phyloP scores from a whole-genome alignment of 495 filamentous ascomycete genomes.

The Talaromyces trachyspermus region DNA sequence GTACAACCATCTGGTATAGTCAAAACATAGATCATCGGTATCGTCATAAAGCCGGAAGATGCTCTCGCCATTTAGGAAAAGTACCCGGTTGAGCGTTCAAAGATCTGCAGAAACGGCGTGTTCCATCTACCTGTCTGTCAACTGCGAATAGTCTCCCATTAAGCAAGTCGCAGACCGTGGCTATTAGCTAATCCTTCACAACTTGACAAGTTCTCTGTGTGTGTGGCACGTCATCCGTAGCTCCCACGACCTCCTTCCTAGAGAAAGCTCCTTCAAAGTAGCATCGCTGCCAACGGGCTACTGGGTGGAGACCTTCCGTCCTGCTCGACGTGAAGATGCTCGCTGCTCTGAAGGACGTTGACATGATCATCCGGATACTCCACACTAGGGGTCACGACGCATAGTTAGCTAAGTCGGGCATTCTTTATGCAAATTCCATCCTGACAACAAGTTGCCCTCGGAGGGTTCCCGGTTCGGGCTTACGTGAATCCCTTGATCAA shows the following conservation, averaged over 20 bases:
- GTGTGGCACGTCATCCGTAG: too few relatives aligned
- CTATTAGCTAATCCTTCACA: too few relatives aligned
- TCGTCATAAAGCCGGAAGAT: neutral
- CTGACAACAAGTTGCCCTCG: too few relatives aligned
- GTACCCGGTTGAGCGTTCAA: too few relatives aligned
- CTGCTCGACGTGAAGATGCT: constrained; percentile 69
- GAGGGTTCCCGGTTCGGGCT: constrained; percentile 16
- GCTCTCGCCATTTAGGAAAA: too few relatives aligned
- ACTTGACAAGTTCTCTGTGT: too few relatives aligned
- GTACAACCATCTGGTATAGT: constrained; percentile 5
- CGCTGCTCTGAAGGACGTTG: constrained; percentile 50
- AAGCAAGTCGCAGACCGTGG: too few relatives aligned
- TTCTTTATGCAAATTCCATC: too few relatives aligned
- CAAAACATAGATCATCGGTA: constrained; percentile 4
- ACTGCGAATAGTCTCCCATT: too few relatives aligned
- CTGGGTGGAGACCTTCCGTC: constrained; percentile 68
- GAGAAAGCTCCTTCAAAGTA: too few relatives aligned
- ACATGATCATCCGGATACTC: constrained; percentile 62
- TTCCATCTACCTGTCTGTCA: too few relatives aligned
- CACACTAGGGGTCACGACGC: constrained; percentile 45
- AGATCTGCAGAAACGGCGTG: too few relatives aligned
- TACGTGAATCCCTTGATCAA: constrained; percentile 92
- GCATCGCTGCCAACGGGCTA: constrained; percentile 17
- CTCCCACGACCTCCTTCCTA: neutral
- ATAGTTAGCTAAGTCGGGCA: constrained; percentile 11